Percentiles rank a stretch among this genome's conserved stretches.
Conservation (phyloP, 305 asterid genomes). For the Plantago lanceolata region DNA sequence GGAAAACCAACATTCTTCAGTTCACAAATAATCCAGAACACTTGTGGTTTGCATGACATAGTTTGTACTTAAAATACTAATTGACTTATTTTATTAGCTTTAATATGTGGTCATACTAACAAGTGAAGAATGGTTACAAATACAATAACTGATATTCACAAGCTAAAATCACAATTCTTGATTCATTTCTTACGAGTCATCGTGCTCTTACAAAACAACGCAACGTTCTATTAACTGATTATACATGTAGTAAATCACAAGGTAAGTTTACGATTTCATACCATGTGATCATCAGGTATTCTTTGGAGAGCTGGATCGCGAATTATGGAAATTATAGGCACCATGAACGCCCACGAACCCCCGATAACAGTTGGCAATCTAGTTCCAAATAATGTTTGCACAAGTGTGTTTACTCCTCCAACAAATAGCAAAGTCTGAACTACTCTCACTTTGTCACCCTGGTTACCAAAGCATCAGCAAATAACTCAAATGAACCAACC, state of each 20-base stretch:
- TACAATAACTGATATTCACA: background rate
- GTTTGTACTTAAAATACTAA: background rate
- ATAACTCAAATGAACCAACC: background rate
- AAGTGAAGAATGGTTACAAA: background rate
- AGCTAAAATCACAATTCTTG: background rate
- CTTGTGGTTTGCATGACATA: background rate
- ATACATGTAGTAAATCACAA: too few relatives aligned
- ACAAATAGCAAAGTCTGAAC: constrained; percentile 88
- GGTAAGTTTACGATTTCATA: too few relatives aligned
- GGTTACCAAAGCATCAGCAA: constrained; percentile 15
- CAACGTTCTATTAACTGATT: too few relatives aligned
- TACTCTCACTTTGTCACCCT: constrained; percentile 92
- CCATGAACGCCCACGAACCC: constrained; percentile 96
- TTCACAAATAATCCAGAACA: background rate
- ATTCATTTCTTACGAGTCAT: too few relatives aligned
- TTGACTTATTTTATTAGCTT: background rate
- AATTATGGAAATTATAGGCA: constrained; percentile 83
- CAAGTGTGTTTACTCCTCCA: constrained; percentile 74
- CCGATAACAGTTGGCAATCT: constrained; percentile 90
- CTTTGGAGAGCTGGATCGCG: constrained; percentile 67
- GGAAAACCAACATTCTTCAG: constrained; percentile 19
- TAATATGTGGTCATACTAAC: background rate
- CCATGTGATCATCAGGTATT: constrained; percentile 67
- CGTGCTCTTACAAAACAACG: too few relatives aligned
- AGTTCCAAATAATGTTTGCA: constrained; percentile 87